Evolutionary conservation across 2,329 filamentous ascomycete genomes (phyloP).

Genomic region (Neoarthrinium moseri): DNA sequence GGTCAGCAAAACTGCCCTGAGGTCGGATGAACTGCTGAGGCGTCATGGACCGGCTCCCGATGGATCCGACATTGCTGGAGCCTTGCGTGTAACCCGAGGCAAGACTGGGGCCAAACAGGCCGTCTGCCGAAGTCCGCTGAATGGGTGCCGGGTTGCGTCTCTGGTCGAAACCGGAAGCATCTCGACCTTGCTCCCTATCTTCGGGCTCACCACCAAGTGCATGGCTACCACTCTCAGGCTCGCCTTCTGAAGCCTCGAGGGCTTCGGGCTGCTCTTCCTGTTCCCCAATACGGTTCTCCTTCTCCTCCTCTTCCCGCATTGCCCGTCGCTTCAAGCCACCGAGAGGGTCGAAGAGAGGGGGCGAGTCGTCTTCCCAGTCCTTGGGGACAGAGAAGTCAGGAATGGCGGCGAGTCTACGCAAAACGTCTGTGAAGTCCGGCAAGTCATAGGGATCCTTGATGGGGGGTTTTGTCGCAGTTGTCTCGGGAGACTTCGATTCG

Average conservation of each 20-base stretch:
- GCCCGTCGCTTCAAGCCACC: conserved; percentile 80
- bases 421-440: conserved; percentile 22
- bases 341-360: conserved; percentile 78
- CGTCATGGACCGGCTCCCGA: conserved; percentile 72
- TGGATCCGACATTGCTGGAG: conserved; percentile 53
- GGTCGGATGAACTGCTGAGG: conserved; percentile 76
- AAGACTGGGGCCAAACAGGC: conserved; percentile 53
- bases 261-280: conserved; percentile 46
- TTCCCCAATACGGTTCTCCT: conserved; percentile 46
- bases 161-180: conserved; percentile 51
- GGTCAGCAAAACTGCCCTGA: conserved; percentile 56
- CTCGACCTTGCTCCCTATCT: conserved; percentile 61
- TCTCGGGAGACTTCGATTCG: conserved; percentile 11
- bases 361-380: conserved; percentile 42
- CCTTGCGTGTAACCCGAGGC: conserved; percentile 46
- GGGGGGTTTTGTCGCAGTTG: conserved; percentile 12
- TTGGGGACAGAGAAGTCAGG: conserved; percentile 26
- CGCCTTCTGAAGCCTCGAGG: conserved; percentile 62
- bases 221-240: conserved; percentile 77
- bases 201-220: conserved; percentile 93
- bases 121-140: conserved; percentile 58
- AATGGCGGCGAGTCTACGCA: conserved; percentile 21
- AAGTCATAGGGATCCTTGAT: conserved; percentile 8
- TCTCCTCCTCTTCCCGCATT: conserved; percentile 67
- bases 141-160: conserved; percentile 71